Evolutionary conservation across 208 protist species (phyloP), one percentile per base, ranked within the genome.

Genomic region (Leishmania tarentolae): DNA sequence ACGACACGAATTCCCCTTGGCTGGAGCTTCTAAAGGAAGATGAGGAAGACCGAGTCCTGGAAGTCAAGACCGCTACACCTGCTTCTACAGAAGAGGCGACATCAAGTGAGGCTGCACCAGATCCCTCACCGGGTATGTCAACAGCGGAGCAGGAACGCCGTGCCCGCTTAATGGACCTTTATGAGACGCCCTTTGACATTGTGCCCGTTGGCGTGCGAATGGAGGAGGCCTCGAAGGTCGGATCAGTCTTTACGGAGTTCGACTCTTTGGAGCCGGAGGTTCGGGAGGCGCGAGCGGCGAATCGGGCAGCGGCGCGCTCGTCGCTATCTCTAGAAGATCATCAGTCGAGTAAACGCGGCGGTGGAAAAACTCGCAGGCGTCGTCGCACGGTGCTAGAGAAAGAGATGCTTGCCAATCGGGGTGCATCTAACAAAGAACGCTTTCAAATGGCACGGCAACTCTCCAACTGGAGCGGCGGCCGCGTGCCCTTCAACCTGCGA

Each of bases 401-500:
- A 79, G 94, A 97, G 77, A 87, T 84, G 76, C 56, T 88, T 17
- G 37, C 72, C 37, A 94, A 96, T 78, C 88, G 91, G 73, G 94
- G 94, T 3, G 82, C 79, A 52, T 96, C 93, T 44, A 91, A 91
- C 72, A 87, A 83, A 76, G 81, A 95, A 44, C 90, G 93, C 5
- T 88, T 86, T 63, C 87, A 78, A 37, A 77, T 96, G 65, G 94
- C 92, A 15, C 88, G 88, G 3, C 78, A 74, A 50, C 76, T 97
- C 52, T 95, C 93, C 42, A 96, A 95, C 77, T 68, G 81, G 28
- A 80, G 87, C 37, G 94, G 94, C 19, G 91, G 89, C 5, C 94
- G 93, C 31, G 93, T 97, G 47, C 94, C 94, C 5, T 97, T 97
- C 78, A 95, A 96, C 75, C 81, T 97, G 44, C 90, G 94, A 24